These are phyloP conservation scores for Syncephalastrum contaminatum DNA, from an alignment of 371 early-diverging fungal genomes.

Conservation along the genomic window DNA sequence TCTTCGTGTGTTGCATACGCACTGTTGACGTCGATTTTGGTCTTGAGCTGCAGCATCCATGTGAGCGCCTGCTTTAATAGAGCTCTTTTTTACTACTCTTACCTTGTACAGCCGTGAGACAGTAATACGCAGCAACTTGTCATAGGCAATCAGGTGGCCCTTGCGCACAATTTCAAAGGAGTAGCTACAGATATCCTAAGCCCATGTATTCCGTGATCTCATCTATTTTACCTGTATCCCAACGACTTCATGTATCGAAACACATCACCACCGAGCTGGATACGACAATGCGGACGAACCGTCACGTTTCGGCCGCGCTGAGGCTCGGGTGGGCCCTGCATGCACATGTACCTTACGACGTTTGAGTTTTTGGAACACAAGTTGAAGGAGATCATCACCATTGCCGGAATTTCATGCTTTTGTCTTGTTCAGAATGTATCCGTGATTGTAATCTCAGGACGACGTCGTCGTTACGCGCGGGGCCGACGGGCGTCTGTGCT, in stretches of 20 bases:
- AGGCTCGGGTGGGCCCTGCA: constrained; percentile 52
- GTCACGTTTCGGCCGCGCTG: constrained; percentile 47
- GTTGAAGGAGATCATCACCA: constrained; percentile 32
- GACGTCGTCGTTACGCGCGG: constrained; percentile 51
- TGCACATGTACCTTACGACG: constrained; percentile 35
- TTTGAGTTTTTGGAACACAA: too few relatives aligned
- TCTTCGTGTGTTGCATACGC: constrained; percentile 26
- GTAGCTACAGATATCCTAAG: constrained; percentile 18
- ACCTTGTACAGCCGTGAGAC: constrained; percentile 45
- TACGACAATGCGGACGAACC: constrained; percentile 45
- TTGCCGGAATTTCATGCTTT: constrained; percentile 40
- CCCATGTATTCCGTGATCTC: too few relatives aligned
- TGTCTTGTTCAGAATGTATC: constrained; percentile 39
- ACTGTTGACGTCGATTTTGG: constrained; percentile 35
- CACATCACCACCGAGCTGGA: constrained; percentile 44
- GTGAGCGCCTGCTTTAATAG: background rate
- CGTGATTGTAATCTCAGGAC: constrained; percentile 43
- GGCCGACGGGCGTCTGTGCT: constrained; percentile 52
- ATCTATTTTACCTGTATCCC: constrained; percentile 32
- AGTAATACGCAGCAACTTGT: constrained; percentile 37
- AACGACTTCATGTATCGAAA: constrained; percentile 51
- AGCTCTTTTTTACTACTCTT: background rate
- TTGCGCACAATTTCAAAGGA: constrained; percentile 50
- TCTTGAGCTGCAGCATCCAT: constrained; percentile 23
- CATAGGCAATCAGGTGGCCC: constrained; percentile 43